Base-by-base conservation (phyloP, 495 filamentous ascomycete genomes). In the Trypethelium eluteriae region DNA sequence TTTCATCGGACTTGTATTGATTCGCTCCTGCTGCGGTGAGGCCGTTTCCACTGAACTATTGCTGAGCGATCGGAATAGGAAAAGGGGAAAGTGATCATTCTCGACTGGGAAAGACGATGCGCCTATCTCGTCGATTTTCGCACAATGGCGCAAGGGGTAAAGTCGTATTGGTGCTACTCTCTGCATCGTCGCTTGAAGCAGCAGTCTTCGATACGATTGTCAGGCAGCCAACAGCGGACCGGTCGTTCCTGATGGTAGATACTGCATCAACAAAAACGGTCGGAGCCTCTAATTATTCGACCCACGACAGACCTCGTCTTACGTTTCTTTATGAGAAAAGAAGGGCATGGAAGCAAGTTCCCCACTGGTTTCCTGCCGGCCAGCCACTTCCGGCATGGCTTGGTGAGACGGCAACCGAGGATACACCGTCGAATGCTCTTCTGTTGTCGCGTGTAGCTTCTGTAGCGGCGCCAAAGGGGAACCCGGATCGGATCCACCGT, bases 381-480 rank as follows among this genome's bases (percentile, higher is more conserved):
- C 32, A 18, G 53, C 53, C 53, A 32, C 5, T 34, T 59, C 32
- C 32, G 32, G 53, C 18, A 59, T 59, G 32, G 53, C 32, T 36
- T 59, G 11, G 32, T 34, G 32, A 44, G 41, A 7, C 14, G 6
- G 14, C 11, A 59, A 32, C 53, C 53, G 32, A 59, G 36, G 3
- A 10, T 59, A 59, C 32, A 59, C 53, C 25, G 53, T n/a, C 53
- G 53, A 59, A 59, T 36, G 53, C 36, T 36, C 32, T 59, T 36
- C 14, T 36, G 18, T 3, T 36, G 53, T 59, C 34, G 5, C 53
- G 53, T 59, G 25, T 25, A 25, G 25, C 25, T 25, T 25, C 25
- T 25, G 25, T 25, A 25, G 25, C 25, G 25, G 25, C 25, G 25
- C 25, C 25, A 5, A 53, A 53, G 49, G 49, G 10, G 49, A 53